Evolutionary conservation across 2,329 filamentous ascomycete genomes (phyloP).

Genomic region (Magnaporthales sp.): DNA sequence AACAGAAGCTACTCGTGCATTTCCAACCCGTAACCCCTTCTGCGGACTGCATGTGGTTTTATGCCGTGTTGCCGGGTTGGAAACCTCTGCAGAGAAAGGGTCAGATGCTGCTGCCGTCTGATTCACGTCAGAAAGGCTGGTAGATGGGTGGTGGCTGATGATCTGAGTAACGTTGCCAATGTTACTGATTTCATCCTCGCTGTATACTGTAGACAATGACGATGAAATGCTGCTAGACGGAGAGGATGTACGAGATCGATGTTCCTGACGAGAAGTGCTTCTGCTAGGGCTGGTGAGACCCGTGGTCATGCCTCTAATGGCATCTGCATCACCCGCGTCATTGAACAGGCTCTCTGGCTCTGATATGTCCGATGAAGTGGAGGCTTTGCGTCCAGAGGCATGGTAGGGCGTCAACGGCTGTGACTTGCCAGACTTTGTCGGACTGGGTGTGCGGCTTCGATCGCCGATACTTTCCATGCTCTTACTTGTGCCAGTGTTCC

Average conservation of each 20-base stretch:
- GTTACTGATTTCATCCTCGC: constrained; percentile 39
- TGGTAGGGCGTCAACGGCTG: constrained; percentile 9
- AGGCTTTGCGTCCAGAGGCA: constrained; percentile 19
- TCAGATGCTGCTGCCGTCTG: neutral
- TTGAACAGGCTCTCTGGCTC: constrained; percentile 32
- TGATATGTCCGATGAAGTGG: constrained; percentile 23
- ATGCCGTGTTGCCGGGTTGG: neutral
- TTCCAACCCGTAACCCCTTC: neutral
- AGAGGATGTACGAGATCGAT: constrained; percentile 15
- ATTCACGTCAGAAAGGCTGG: neutral
- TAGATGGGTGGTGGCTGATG: neutral
- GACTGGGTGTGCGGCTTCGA: constrained; percentile 9
- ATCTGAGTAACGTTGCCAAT: constrained; percentile 9
- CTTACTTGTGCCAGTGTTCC: neutral
- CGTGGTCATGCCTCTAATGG: constrained; percentile 8
- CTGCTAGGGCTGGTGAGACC: constrained; percentile 31
- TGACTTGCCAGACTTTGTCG: neutral
- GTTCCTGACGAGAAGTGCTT: constrained; percentile 10
- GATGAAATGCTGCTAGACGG: constrained; percentile 38
- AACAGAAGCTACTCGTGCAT: neutral
- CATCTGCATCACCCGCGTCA: neutral
- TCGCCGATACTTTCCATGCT: constrained; percentile 2
- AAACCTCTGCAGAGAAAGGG: neutral
- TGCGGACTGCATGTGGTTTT: neutral
- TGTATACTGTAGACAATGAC: constrained; percentile 48